Conservation (phyloP, 148 eudicot genomes). For the Vaccinium corymbosum region DNA sequence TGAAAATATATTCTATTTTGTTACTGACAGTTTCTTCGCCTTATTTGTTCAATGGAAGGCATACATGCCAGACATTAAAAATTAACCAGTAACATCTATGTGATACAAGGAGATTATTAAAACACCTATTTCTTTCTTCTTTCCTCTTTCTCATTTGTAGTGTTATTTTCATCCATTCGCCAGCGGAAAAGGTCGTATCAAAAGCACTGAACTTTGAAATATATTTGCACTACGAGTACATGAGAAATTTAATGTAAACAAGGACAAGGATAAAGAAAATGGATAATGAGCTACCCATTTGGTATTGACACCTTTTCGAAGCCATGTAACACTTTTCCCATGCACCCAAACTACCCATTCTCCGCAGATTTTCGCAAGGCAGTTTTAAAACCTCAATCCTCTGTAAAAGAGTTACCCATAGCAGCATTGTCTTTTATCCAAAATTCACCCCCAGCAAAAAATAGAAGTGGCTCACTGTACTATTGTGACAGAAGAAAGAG, state of each 20-base stretch:
- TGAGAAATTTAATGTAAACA: not conserved
- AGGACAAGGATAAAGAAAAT: not conserved
- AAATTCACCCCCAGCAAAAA: not conserved
- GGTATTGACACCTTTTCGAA: not conserved
- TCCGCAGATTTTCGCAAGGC: not conserved
- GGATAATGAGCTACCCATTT: not conserved
- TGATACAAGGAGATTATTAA: not conserved
- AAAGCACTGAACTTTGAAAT: not conserved
- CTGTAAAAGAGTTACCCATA: not conserved
- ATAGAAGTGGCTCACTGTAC: not conserved
- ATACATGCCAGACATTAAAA: not conserved
- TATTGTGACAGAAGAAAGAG: not conserved
- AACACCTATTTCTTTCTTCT: not conserved
- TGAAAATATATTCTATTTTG: not conserved
- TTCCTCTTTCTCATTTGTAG: not conserved
- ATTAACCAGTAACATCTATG: not conserved
- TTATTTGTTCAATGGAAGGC: not conserved
- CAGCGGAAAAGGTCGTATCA: not conserved
- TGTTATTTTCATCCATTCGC: not conserved
- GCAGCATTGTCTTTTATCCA: not conserved
- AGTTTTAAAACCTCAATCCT: not conserved
- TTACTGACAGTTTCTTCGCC: not conserved
- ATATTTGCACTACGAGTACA: not conserved
- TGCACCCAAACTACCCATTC: not conserved
- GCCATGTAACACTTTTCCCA: not conserved